Percentiles rank a stretch among this genome's conserved stretches.
These are phyloP conservation scores for Kuraishia borneana DNA, from an alignment of 805 yeast genomes.

Conservation along the genomic window DNA sequence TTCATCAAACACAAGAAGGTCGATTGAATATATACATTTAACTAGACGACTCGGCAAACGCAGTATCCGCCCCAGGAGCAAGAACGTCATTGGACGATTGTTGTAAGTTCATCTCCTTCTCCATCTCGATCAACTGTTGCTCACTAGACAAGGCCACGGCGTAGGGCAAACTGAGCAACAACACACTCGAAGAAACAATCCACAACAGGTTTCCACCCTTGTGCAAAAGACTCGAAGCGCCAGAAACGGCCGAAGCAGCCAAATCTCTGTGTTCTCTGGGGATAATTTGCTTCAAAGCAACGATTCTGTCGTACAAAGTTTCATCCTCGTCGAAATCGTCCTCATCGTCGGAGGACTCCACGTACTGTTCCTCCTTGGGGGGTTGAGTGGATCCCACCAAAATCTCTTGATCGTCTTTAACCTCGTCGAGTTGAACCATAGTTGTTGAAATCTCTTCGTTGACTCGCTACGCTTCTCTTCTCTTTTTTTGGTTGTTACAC, in stretches of 20 bases:
- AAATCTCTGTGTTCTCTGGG: constrained; percentile 72
- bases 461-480: neutral
- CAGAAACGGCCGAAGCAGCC: constrained; percentile 23
- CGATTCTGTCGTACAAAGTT: constrained; percentile 75
- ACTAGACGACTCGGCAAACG: constrained; percentile 12
- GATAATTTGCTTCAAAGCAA: constrained; percentile 83
- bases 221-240: constrained; percentile 34
- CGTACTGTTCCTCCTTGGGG: constrained; percentile 19
- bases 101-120: constrained; percentile 78
- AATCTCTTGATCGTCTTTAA: constrained; percentile 39
- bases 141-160: constrained; percentile 83
- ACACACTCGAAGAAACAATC: constrained; percentile 73
- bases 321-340: constrained; percentile 80
- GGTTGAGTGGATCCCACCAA: constrained; percentile 15
- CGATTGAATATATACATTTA: constrained; percentile 6
- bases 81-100: constrained; percentile 67
- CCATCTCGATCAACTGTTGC: constrained; percentile 90
- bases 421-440: constrained; percentile 72
- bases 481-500: neutral
- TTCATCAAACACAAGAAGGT: constrained; percentile 70
- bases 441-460: constrained; percentile 6
- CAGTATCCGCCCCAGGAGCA: constrained; percentile 54
- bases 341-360: constrained; percentile 33
- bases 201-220: constrained; percentile 73
- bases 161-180: constrained; percentile 87